Evolutionary conservation across 306 rosid species (phyloP).

Genomic region (Malus sieversii): DNA sequence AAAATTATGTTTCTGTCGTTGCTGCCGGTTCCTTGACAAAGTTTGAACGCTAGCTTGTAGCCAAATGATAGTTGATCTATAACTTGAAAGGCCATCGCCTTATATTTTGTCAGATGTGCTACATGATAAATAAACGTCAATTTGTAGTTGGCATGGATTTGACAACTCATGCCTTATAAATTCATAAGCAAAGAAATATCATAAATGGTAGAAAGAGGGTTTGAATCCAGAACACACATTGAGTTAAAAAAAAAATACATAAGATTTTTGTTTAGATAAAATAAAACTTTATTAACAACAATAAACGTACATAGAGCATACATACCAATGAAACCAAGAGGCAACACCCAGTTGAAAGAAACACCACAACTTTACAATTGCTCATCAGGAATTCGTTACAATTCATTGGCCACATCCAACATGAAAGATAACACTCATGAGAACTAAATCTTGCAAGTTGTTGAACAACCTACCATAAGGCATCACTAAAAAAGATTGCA

Average conservation of each 20-base stretch:
- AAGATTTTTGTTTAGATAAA: not conserved
- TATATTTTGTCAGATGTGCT: not conserved
- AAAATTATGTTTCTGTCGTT: not conserved
- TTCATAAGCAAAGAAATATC: not conserved
- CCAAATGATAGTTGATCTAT: not conserved
- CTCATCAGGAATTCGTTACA: not conserved
- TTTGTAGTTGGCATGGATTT: conserved; percentile 1
- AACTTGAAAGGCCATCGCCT: not conserved
- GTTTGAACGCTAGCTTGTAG: not conserved
- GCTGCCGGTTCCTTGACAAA: not conserved
- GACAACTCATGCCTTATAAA: conserved; percentile 9
- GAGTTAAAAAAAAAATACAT: not conserved
- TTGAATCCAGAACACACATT: no score
- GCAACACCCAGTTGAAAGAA: no score
- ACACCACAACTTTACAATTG: not conserved
- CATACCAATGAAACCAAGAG: not conserved
- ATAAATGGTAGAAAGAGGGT: not conserved
- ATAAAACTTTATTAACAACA: not conserved
- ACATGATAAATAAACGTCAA: not conserved
- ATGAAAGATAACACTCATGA: not conserved
- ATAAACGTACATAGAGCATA: no score
- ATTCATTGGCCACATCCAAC: not conserved
- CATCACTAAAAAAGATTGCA: not conserved
- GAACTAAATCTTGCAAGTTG: no score
- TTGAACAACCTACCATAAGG: no score